Base-by-base conservation (phyloP, 495 filamentous ascomycete species). In the Choiromyces venosus region DNA sequence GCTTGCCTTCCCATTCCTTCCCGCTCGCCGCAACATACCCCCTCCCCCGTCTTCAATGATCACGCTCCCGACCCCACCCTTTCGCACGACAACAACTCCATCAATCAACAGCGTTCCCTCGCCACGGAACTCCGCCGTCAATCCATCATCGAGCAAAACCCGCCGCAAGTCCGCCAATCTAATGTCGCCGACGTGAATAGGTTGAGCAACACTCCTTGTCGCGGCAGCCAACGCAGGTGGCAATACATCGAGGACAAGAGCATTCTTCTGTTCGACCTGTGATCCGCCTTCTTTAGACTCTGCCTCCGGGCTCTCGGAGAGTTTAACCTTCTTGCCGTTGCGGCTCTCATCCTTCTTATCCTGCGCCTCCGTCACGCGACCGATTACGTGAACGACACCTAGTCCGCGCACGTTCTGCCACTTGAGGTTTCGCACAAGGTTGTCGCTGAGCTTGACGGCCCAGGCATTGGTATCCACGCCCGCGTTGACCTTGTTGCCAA, bases 401-500 rank as follows among this genome's bases (percentile, higher is more conserved):
- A 98, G 84, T 8, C 90, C 93, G 74, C 90, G 87, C 67, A 98
- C 93, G 69, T 93, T 92, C 85, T 98, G 96, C 95, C 96, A 98
- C 80, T 91, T 92, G 35, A 99, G 84, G 36, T 90, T 88, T 77
- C 91, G 90, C 39, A 95, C 90, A 37, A 99, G 88, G 56, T 86
- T 84, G 73, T 93, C 92, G 71, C 91, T 92, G 38, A 99, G 86
- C 79, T 93, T 97, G 67, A 98, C 91, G 37, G 91, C 90, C 95
- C 95, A 99, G 35, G 95, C 94, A 81, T 97, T 98, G 9, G 94
- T 98, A 78, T 99, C 95, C 46, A 98, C 94, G 77, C 93, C 97
- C 19, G 94, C 95, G 81, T 98, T 89, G 67, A 98, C 86, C 3
- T 85, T 83, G 67, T 86, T 83, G 21, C 93, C 93, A 44, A 91